Percentiles rank a stretch among this genome's conserved stretches.
phyloP scores from a whole-genome alignment of 148 eudicot genomes.

The Rhododendron vialii region DNA sequence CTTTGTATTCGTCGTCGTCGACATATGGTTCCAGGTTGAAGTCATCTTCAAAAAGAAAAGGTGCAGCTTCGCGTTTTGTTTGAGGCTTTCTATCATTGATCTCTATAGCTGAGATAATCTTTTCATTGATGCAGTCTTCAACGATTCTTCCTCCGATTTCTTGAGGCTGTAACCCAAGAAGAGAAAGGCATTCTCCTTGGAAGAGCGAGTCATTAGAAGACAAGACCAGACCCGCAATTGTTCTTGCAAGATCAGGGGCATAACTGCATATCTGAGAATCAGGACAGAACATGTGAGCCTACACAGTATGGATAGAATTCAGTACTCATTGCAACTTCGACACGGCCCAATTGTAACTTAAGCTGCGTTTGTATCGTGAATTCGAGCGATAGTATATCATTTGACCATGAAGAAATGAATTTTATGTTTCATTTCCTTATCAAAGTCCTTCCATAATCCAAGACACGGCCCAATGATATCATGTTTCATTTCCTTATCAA shows the following conservation, averaged over 20 bases:
- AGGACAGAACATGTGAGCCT: not conserved
- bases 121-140: slow-evolving; percentile 60
- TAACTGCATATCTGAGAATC: slow-evolving; percentile 58
- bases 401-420: not conserved
- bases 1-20: slow-evolving; percentile 42
- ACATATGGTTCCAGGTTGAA: slow-evolving; percentile 30
- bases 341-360: not conserved
- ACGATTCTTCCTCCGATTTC: slow-evolving; percentile 27
- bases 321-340: too few species aligned
- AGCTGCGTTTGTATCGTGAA: not conserved
- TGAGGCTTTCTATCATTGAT: slow-evolving; percentile 49
- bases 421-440: not conserved
- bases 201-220: slow-evolving; percentile 62
- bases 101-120: slow-evolving; percentile 55
- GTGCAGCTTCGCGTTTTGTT: slow-evolving; percentile 38
- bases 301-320: not conserved
- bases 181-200: slow-evolving; percentile 65
- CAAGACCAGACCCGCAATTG: slow-evolving; percentile 67
- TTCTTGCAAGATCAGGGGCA: slow-evolving; percentile 92
- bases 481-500: too few species aligned
- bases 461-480: not conserved
- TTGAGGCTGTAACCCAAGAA: slow-evolving; percentile 56
- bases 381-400: not conserved
- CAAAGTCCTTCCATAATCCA: not conserved
- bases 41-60: slow-evolving; percentile 53